Evolutionary conservation across 2,329 filamentous ascomycete genomes (phyloP).

Genomic region (Grosmannia serpens): DNA sequence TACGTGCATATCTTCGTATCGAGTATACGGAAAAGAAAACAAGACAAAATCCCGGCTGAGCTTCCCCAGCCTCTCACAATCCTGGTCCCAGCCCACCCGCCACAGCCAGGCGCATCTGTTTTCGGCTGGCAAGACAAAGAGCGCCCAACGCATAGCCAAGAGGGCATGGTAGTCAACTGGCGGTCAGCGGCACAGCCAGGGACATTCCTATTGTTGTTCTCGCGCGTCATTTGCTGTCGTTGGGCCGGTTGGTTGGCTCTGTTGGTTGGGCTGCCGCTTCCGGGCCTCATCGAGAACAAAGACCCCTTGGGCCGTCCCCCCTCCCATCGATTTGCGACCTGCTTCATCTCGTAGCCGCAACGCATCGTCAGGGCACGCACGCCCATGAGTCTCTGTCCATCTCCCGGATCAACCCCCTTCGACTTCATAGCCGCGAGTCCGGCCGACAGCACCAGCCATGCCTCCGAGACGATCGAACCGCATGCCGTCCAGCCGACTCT

Average conservation of each 20-base stretch:
- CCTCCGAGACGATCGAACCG: constrained; percentile 11
- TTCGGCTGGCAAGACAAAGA: neutral
- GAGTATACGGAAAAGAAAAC: neutral
- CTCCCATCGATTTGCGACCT: neutral
- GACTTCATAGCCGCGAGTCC: neutral
- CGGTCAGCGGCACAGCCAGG: neutral
- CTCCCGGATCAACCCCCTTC: too few species aligned
- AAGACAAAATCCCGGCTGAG: neutral
- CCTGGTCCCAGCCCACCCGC: neutral
- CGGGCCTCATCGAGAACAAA: neutral
- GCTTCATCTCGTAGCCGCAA: neutral
- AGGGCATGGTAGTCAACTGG: neutral
- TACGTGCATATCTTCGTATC: neutral
- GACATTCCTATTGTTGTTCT: neutral
- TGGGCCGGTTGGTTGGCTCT: neutral
- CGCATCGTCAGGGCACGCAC: neutral
- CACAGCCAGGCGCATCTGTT: constrained; percentile 1
- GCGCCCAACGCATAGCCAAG: neutral
- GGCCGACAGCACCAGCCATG: constrained; percentile 4
- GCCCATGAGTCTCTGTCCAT: neutral
- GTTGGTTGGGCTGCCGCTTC: neutral
- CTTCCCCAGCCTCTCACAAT: neutral
- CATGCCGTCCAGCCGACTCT: constrained; percentile 9
- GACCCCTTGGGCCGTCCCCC: neutral
- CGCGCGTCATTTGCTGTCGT: neutral